Conservation (phyloP, 257 asterid species). For the Salvia rosmarinus region DNA sequence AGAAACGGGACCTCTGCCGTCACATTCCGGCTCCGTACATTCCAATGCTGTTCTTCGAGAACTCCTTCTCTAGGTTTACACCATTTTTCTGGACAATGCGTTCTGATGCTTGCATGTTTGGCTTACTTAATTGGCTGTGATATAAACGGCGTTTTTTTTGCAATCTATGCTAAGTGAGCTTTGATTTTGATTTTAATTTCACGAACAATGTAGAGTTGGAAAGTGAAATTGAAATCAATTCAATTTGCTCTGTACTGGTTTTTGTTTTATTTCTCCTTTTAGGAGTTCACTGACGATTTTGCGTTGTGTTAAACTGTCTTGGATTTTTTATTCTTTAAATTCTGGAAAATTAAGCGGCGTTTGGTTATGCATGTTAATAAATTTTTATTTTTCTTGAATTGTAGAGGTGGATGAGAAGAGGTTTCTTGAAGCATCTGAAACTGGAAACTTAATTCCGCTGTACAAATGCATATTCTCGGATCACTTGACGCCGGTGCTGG, state of each 20-base stretch:
- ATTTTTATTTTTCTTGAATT: background rate
- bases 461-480: slow-evolving; percentile 80
- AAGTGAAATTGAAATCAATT: background rate
- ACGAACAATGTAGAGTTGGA: background rate
- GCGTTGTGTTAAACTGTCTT: background rate
- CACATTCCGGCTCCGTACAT: slow-evolving; percentile 33
- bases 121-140: background rate
- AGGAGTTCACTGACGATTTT: background rate
- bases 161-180: slow-evolving; percentile 15
- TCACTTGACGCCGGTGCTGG: slow-evolving; percentile 90
- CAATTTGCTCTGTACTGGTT: background rate
- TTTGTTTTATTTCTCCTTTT: background rate
- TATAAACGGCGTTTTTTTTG: background rate
- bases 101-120: slow-evolving; percentile 17
- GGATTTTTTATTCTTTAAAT: background rate
- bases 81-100: background rate
- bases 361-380: slow-evolving; percentile 16
- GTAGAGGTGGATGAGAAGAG: slow-evolving; percentile 62
- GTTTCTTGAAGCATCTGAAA: slow-evolving; percentile 64
- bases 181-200: slow-evolving; percentile 1
- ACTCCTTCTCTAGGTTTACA: slow-evolving; percentile 49
- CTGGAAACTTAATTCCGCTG: slow-evolving; percentile 74
- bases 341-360: slow-evolving; percentile 10
- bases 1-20: slow-evolving; percentile 34
- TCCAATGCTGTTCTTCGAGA: slow-evolving; percentile 48